A percentile compares a stretch with the other conserved stretches of the same genome.
phyloP scores from a whole-genome alignment of 345 rosid species.

The Chamaenerion angustifolium region DNA sequence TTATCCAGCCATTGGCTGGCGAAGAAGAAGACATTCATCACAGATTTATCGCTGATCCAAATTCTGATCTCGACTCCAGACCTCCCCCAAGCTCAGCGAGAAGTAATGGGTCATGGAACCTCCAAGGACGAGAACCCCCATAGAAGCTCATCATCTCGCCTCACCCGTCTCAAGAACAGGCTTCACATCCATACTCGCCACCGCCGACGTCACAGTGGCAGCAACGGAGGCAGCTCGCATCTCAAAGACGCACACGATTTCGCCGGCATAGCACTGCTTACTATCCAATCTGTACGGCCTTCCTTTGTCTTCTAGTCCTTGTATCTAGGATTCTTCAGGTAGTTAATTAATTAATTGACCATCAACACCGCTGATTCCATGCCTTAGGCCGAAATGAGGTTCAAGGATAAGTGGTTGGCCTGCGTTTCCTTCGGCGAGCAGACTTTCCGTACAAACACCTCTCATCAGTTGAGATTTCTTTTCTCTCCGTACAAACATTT shows the following conservation, averaged over 20 bases:
- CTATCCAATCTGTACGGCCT: slow-evolving; percentile 35
- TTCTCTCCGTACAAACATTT: neutral
- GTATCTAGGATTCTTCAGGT: neutral
- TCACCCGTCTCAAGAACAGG: slow-evolving; percentile 27
- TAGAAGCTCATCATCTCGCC: slow-evolving; percentile 10
- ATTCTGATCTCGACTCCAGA: no score
- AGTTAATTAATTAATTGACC: neutral
- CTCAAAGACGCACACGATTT: slow-evolving; percentile 46
- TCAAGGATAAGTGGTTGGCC: slow-evolving; percentile 79
- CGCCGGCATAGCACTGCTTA: slow-evolving; percentile 80
- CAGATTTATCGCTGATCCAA: no score
- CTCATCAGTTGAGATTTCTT: slow-evolving; percentile 42
- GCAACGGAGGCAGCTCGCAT: slow-evolving; percentile 9
- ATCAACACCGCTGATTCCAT: slow-evolving; percentile 2
- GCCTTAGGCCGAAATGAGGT: slow-evolving; percentile 62
- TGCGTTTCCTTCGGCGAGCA: slow-evolving; percentile 88
- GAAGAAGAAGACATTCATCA: no score
- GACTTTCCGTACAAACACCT: slow-evolving; percentile 59
- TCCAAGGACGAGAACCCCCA: slow-evolving; percentile 8
- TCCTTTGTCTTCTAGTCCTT: neutral
- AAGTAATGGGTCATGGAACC: slow-evolving; percentile 20
- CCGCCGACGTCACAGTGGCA: slow-evolving; percentile 14
- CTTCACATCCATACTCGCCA: slow-evolving; percentile 26
- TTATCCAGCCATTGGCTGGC: no score
- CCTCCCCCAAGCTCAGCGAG: neutral